phyloP scores from a whole-genome alignment of 2,329 filamentous ascomycete genomes.

The Sporothrix dimorphospora region DNA sequence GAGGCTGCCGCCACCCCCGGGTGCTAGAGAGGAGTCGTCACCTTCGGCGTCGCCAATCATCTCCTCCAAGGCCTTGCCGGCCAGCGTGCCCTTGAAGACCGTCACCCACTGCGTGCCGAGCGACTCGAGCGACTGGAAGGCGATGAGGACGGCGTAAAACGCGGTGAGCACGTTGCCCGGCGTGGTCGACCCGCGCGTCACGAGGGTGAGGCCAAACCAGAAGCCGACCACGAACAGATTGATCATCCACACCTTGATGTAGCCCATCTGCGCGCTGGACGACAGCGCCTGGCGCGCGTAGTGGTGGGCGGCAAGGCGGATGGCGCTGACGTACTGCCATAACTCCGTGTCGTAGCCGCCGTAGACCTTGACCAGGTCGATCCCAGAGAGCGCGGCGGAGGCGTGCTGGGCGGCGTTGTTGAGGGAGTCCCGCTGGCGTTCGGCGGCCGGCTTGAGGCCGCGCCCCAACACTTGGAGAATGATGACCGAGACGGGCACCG shows the following conservation, averaged over 20 bases:
- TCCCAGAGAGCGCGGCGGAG: conserved; percentile 69
- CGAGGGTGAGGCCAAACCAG: conserved; percentile 78
- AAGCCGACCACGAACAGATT: conserved; percentile 86
- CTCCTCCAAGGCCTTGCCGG: conserved; percentile 61
- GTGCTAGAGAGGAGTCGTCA: neutral
- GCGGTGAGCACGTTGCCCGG: conserved; percentile 76
- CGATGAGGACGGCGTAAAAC: conserved; percentile 80
- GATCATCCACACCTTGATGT: conserved; percentile 73
- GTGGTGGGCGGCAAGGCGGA: conserved; percentile 39
- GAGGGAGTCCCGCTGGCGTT: conserved; percentile 68
- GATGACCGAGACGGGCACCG: conserved; percentile 67
- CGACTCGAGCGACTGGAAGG: conserved; percentile 73
- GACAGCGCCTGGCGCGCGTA: conserved; percentile 67
- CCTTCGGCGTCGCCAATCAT: conserved; percentile 20
- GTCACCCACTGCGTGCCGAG: conserved; percentile 77
- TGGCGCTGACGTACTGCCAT: conserved; percentile 61
- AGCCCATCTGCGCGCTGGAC: conserved; percentile 64
- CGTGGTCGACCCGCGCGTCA: conserved; percentile 59
- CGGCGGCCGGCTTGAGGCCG: conserved; percentile 67
- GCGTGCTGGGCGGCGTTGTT: conserved; percentile 71
- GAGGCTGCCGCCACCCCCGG: neutral
- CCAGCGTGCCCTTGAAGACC: conserved; percentile 76
- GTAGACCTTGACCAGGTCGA: conserved; percentile 85
- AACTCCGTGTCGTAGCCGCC: conserved; percentile 74
- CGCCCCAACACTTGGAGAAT: conserved; percentile 63